A percentile compares a stretch with the other conserved stretches of the same genome.
phyloP scores from a whole-genome alignment of 306 rosid genomes.

The Psophocarpus tetragonolobus region DNA sequence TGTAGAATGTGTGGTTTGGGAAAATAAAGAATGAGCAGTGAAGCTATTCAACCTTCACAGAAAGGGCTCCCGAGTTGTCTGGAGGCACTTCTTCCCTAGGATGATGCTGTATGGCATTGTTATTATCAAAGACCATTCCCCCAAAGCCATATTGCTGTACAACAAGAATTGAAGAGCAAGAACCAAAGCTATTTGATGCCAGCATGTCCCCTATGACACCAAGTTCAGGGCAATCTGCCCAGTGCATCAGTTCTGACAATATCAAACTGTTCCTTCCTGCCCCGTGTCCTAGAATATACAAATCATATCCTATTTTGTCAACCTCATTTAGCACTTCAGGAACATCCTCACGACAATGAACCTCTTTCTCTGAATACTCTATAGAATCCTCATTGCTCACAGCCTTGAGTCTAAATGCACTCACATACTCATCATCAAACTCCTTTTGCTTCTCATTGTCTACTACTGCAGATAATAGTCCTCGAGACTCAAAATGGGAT shows the following conservation, averaged over 20 bases:
- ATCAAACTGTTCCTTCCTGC: constrained; percentile 14
- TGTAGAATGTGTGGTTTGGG: too few relatives aligned
- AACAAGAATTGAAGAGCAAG: constrained; percentile 37
- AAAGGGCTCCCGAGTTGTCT: background rate
- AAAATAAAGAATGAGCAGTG: too few relatives aligned
- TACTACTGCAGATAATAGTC: background rate
- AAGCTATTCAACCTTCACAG: constrained; percentile 10
- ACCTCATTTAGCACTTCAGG: constrained; percentile 27
- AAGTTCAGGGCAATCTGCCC: constrained; percentile 56
- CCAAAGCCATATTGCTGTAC: constrained; percentile 43
- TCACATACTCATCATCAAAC: constrained; percentile 49
- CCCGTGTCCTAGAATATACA: constrained; percentile 55
- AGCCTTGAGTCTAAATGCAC: constrained; percentile 34
- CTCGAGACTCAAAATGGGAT: background rate
- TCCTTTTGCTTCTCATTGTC: constrained; percentile 31
- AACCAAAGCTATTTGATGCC: constrained; percentile 45
- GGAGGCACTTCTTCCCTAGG: background rate
- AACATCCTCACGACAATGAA: constrained; percentile 34
- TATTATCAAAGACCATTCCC: constrained; percentile 23
- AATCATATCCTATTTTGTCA: constrained; percentile 39
- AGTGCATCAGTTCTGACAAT: constrained; percentile 20
- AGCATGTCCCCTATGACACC: constrained; percentile 55
- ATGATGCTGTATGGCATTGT: background rate
- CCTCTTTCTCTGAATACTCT: constrained; percentile 35
- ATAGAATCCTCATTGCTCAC: constrained; percentile 32